Evolutionary conservation across 2,329 filamentous ascomycete genomes (phyloP), one percentile per base, ranked within the genome.

Genomic region (Macrophomina pseudophaseolina): DNA sequence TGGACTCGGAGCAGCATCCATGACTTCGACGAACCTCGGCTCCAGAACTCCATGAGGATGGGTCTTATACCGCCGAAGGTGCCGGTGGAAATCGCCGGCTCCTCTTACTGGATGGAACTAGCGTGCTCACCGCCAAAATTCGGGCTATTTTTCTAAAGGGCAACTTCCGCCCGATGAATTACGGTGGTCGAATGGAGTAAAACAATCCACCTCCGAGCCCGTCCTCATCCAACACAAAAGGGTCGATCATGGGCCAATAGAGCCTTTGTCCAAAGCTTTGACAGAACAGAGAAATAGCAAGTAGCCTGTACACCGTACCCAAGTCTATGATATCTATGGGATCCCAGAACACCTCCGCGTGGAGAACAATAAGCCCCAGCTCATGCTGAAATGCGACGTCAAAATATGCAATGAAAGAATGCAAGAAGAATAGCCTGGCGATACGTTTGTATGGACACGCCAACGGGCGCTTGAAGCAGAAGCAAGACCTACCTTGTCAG

Each of bases 151-250:
- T 33, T 7, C 16, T 35, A 44, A 46, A 44, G 42, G 42, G 11
- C 16, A 40, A 46, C 12, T 38, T 46, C 9, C 2, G 54, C 54
- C 54, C 54, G 16, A 32, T 59, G 35, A 33, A 59, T 59, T 59
- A 59, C 54, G 40, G 54, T 18, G 54, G 54, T n/a, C 33, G 54
- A 46, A 59, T 40, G 33, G 54, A 59, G 54, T 46, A 46, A 46
- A 49, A 23, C 28, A 52, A 2, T 33, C 54, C 54, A 46, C 18
- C 38, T 12, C 8, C 28, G 35, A 14, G n/a, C 23, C 23, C 23
- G 23, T 59, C 53, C 14, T 23, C 46, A 49, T 49, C 58, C 58
- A 62, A 62, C 11, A 49, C 23, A 62, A 38, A 60, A 60, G 40
- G 40, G 28, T 12, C 38, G 9, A 18, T 12, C 11, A 9, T 6